Evolutionary conservation across 257 asterid species (phyloP).

Genomic region (Dorcoceras hygrometricum): DNA sequence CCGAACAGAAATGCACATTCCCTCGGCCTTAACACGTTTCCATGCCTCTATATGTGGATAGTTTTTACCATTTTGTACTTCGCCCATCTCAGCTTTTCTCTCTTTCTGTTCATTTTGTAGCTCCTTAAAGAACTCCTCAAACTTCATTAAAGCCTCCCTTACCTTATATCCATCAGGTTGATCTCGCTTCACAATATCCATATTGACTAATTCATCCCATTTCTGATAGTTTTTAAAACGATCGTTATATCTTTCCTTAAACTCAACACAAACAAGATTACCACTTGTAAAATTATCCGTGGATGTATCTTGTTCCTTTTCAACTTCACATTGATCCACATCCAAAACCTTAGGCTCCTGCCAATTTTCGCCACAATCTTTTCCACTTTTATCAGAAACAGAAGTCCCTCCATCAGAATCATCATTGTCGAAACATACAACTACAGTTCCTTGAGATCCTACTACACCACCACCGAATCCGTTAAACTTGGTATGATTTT

Average conservation of each 20-base stretch:
- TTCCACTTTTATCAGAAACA: slow-evolving; percentile 1
- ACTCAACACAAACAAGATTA: slow-evolving; percentile 1
- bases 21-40: slow-evolving; percentile 17
- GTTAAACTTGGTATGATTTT: neutral
- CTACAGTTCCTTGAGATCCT: neutral
- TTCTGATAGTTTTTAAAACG: neutral
- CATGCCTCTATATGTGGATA: slow-evolving; percentile 21
- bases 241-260: neutral
- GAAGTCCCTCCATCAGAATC: slow-evolving; percentile 1
- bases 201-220: slow-evolving; percentile 24
- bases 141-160: slow-evolving; percentile 48
- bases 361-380: neutral
- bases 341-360: neutral
- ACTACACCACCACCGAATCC: neutral
- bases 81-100: slow-evolving; percentile 26
- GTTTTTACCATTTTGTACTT: slow-evolving; percentile 18
- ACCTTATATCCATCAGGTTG: slow-evolving; percentile 29
- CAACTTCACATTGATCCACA: neutral
- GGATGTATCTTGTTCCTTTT: neutral
- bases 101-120: slow-evolving; percentile 27
- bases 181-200: slow-evolving; percentile 19
- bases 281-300: neutral
- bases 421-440: neutral
- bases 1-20: slow-evolving; percentile 14
- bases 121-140: slow-evolving; percentile 38